Base-by-base conservation (phyloP, 257 asterid genomes). In the Ophiorrhiza pumila region DNA sequence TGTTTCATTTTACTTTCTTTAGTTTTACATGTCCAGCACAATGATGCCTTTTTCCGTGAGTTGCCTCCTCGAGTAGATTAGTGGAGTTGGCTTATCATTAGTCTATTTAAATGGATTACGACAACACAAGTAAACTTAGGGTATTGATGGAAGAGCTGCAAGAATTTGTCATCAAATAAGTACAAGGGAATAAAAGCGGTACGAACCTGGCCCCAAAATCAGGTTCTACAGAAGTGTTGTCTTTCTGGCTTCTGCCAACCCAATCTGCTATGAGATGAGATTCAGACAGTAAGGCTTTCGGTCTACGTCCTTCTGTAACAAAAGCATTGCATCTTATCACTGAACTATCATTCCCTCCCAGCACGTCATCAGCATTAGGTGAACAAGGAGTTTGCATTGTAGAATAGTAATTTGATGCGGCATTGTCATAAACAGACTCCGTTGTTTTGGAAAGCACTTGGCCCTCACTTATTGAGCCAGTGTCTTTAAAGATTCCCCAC, bases 141-240 rank as follows among this genome's bases (percentile, higher is more conserved):
- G 47, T 7, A 47, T 35, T 60, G 27, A 32, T 43, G 53, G 52
- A 47, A 42, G 34, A 62, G 65, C 42, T 70, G 39, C 27, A 76
- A 39, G 47, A 7, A 71, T 50, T 35, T 20, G 32, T 52, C 37
- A n/a, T 43, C 53, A 41, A 32, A 68, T 4, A 25, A 31, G 37
- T 17, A 65, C 39, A 74, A 77, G 45, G 56, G 27, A 69, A 68
- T n/a, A 59, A 15, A 72, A 46, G 49, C 55, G 68, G 72, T 72
- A 89, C 87, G 55, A 82, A 95, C 99, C 99, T 95, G 57, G 89
- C 97, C 81, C 89, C 98, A 80, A 92, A 95, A 79, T 95, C 99
- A 65, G 94, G 87, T 74, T 92, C 98, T 63, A 82, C 89, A 72
- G 81, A 90, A 62, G 61, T 68, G 65, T 27, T 75, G 45, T 65